Conservation (phyloP, 2,329 filamentous ascomycete genomes). For the Nigrospora osmanthi region DNA sequence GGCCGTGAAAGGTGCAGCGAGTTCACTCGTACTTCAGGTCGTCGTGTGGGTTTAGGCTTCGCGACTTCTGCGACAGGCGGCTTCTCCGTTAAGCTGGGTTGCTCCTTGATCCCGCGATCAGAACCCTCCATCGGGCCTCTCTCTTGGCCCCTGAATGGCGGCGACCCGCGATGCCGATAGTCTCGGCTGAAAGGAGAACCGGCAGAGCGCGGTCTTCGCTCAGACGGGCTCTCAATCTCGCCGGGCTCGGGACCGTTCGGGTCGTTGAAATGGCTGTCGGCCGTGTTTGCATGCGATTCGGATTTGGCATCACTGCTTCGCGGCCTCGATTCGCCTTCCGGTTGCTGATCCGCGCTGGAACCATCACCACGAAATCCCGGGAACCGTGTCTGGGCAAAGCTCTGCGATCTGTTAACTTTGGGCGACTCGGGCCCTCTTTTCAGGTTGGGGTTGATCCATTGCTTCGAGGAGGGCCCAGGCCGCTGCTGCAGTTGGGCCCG, state of each 20-base stretch:
- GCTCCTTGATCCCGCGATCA: too few relatives aligned
- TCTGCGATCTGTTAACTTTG: constrained; percentile 41
- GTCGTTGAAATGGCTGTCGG: constrained; percentile 12
- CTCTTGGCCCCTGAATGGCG: not conserved
- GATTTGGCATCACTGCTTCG: constrained; percentile 46
- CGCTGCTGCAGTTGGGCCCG: constrained; percentile 33
- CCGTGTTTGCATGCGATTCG: constrained; percentile 22
- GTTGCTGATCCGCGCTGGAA: constrained; percentile 28
- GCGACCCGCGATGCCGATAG: constrained; percentile 10
- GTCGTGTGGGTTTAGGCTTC: not conserved
- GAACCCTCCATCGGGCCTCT: too few relatives aligned
- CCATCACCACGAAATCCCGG: constrained; percentile 25
- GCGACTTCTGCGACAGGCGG: too few relatives aligned
- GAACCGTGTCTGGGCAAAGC: constrained; percentile 32
- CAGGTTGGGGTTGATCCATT: constrained; percentile 50
- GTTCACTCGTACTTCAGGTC: constrained; percentile 9
- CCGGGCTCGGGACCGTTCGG: constrained; percentile 8
- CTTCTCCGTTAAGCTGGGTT: too few relatives aligned
- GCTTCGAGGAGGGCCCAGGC: constrained; percentile 45
- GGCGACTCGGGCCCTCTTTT: constrained; percentile 43
- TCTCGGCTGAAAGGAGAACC: constrained; percentile 13
- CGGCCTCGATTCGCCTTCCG: constrained; percentile 36
- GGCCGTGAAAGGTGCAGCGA: constrained; percentile 31
- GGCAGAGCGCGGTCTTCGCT: constrained; percentile 14
- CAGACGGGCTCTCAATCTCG: constrained; percentile 8